phyloP scores from a whole-genome alignment of 805 yeast genomes.

The Candida ulmi region DNA sequence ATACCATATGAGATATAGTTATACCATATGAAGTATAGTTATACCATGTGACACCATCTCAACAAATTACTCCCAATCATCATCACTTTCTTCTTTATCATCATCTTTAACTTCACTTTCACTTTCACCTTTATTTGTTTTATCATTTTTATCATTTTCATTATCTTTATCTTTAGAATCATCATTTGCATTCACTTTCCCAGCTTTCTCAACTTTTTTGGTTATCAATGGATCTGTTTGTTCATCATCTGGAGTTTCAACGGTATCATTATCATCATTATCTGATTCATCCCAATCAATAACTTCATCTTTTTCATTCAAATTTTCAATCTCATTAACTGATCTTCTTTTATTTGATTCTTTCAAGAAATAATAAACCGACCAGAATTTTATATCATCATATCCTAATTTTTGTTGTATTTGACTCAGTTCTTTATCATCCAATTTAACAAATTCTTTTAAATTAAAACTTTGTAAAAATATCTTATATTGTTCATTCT shows the following conservation, averaged over 20 bases:
- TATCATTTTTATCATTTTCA: conserved; percentile 24
- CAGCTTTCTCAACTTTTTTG: no score
- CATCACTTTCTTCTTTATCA: conserved; percentile 40
- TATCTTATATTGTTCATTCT: background rate
- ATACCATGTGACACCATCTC: no score
- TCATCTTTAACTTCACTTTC: conserved; percentile 25
- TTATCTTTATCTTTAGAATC: conserved; percentile 13
- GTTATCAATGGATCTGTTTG: no score
- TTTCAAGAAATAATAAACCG: conserved; percentile 61
- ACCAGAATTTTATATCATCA: conserved; percentile 67
- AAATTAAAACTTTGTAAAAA: background rate
- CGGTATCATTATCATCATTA: background rate
- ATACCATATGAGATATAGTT: no score
- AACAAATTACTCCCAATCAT: conserved; percentile 51
- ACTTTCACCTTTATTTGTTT: conserved; percentile 40
- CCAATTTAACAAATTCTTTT: background rate
- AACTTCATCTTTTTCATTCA: conserved; percentile 6
- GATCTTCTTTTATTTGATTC: conserved; percentile 61
- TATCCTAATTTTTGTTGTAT: conserved; percentile 58
- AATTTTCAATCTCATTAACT: conserved; percentile 26
- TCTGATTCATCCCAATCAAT: no score
- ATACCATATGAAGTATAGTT: no score
- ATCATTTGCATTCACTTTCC: background rate
- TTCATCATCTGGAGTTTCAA: no score
- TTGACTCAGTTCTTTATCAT: conserved; percentile 38